Evolutionary conservation across 768 basidiomycete genomes (phyloP).

Genomic region (Postia placenta): DNA sequence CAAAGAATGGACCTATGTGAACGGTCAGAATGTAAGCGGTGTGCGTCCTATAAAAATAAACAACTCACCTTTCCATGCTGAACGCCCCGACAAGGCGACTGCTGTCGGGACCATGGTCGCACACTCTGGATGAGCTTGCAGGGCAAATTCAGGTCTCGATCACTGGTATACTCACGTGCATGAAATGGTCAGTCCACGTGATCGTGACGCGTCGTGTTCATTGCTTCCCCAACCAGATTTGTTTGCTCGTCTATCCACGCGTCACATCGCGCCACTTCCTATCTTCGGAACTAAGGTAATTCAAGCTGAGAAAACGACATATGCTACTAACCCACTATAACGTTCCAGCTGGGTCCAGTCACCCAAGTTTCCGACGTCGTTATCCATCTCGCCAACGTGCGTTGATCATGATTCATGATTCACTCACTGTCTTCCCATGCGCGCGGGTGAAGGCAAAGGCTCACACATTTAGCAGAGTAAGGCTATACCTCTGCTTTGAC

Average conservation of each 20-base stretch:
- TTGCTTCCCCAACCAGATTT: neutral
- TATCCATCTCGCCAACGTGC: no score
- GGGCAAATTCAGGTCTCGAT: neutral
- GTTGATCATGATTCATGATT: no score
- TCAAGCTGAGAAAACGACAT: no score
- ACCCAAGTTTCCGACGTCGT: no score
- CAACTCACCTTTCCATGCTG: constrained; percentile 76
- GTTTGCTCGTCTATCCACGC: no score
- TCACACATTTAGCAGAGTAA: neutral
- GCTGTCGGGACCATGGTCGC: constrained; percentile 56
- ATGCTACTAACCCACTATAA: no score
- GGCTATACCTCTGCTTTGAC: neutral
- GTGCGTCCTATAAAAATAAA: neutral
- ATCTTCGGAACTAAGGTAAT: no score
- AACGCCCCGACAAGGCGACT: constrained; percentile 56
- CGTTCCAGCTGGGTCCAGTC: no score
- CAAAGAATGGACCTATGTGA: constrained; percentile 84
- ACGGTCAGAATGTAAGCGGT: no score
- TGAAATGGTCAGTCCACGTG: neutral
- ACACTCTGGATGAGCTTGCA: neutral
- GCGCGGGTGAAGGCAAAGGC: no score
- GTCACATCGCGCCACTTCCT: no score
- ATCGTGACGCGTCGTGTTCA: neutral
- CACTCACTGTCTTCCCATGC: no score
- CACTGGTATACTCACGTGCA: neutral